Evolutionary conservation across 768 basidiomycete species (phyloP), one percentile per base, ranked within the genome.

Genomic region (Clitopilus passeckerianus): DNA sequence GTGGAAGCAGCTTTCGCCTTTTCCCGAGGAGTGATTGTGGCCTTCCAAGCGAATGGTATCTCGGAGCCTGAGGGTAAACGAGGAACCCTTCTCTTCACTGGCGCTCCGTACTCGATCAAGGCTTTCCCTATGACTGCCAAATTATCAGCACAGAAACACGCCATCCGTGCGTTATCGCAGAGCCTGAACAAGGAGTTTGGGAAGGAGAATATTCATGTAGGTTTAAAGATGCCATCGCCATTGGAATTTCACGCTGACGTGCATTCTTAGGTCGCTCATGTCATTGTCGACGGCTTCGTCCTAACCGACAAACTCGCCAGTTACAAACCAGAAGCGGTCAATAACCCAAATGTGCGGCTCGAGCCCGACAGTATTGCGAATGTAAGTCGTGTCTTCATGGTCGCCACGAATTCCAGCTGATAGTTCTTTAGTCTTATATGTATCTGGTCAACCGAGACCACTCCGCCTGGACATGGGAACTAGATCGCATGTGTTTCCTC

Each of bases 381-480:
- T 67, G 90, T 89, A 61, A 5, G 81, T 67, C 20, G 34, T 8
- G 23, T 24, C 2, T 27, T n/a, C 2, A 18, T 30, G 2, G 10
- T n/a, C 5, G n/a, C 41, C 14, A 2, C 52, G 27, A 24, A 1
- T 2, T 4, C 27, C 27, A 22, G 1, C 46, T 60, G 54, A 50
- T 43, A 27, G 10, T 34, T 18, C 54, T 16, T 23, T 61, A 91
- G 89, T 73, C 85, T 1, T 90, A 90, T 65, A 71, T 88, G 34
- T 82, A 81, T 66, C 82, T 92, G 18, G 80, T 75, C 6, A 80
- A 84, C 54, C 90, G 91, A 71, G 86, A 89, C 56, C 78, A 82
- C 27, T 87, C 87, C 35, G 81, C 86, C 6, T 89, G 82, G 86
- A 86, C 87, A 6, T 92, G 89, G 88, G 90, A 91, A 67, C 76